A percentile compares a stretch with the other conserved stretches of the same genome.
These are phyloP conservation scores for Aspergillus nanangensis DNA, from an alignment of 495 filamentous ascomycete genomes.

Conservation along the genomic window DNA sequence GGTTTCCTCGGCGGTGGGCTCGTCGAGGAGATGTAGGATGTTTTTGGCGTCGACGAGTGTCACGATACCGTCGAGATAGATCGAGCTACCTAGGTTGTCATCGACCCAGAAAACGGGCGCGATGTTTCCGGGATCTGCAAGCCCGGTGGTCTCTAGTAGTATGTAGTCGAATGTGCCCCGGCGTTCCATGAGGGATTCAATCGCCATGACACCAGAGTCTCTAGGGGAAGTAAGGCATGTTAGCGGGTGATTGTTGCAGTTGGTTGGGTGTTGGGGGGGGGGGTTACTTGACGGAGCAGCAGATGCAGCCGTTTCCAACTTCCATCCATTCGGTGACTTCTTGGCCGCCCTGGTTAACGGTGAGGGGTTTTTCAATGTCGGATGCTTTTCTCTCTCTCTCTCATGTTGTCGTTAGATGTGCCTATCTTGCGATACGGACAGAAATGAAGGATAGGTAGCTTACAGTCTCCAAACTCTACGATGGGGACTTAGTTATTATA, in stretches of 20 bases:
- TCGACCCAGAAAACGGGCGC: conserved; percentile 98
- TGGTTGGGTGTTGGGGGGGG: neutral
- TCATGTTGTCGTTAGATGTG: neutral
- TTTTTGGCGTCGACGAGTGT: conserved; percentile 96
- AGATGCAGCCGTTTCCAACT: conserved; percentile 95
- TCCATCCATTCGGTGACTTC: conserved; percentile 94
- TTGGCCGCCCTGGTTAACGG: conserved; percentile 77
- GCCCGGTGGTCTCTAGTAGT: conserved; percentile 90
- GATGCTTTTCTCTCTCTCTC: too few relatives aligned
- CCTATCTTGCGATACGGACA: neutral
- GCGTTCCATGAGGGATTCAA: conserved; percentile 93
- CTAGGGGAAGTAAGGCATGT: conserved; percentile 39
- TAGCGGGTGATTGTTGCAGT: neutral
- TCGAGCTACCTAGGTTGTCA: conserved; percentile 85
- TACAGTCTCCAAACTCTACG: conserved; percentile 94
- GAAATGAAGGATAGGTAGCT: conserved; percentile 17
- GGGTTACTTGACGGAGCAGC: conserved; percentile 91
- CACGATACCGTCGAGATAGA: conserved; percentile 95
- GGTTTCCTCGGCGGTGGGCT: conserved; percentile 57
- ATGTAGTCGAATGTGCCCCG: conserved; percentile 97
- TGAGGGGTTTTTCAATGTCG: conserved; percentile 92
- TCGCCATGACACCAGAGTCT: conserved; percentile 86
- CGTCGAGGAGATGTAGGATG: conserved; percentile 73
- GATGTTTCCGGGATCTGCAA: conserved; percentile 93
- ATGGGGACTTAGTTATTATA: neutral